Base-by-base conservation (phyloP, 768 basidiomycete genomes). In the Filobasidium floriforme region DNA sequence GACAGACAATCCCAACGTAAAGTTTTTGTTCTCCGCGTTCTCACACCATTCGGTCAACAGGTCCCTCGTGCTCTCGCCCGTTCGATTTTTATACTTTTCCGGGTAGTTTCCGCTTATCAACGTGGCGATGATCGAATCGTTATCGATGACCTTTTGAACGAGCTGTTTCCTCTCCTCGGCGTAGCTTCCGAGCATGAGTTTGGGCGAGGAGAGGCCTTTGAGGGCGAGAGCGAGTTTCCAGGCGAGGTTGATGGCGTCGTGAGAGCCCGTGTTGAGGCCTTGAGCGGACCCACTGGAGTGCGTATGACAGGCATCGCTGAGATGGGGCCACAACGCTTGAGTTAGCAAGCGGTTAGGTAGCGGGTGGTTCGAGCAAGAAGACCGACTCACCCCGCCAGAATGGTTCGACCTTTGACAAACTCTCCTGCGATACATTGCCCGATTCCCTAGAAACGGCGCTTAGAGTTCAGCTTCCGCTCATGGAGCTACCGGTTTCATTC, bases 181-280 rank as follows among this genome's bases (percentile, higher is more conserved):
- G 40, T 60, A 60, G 26, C 24, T 26, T 1, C 26, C 24, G 54
- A 57, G 54, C 22, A 57, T 22, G 29, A 57, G 19, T 0, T 80
- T 77, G 6, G 81, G 77, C 15, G 80, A 72, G 7, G 84, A 84
- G 81, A 81, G 83, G 9, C 85, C 85, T 62, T 82, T 80, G 24
- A 87, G 70, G 22, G 86, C 85, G 62, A 83, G 81, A 1, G 80
- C 80, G 32, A 87, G 68, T 72, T 88, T 88, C 87, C 87, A 88
- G 12, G 81, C 84, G 83, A 89, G 82, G 71, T 89, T 89, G 68
- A 87, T 87, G 19, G 85, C 82, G 72, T 89, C 88, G 59, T 84
- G 85, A 41, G 65, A 57, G 22, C 63, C 67, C n/a, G 59, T 63
- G 46, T 64, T 70, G 71, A 73, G 70, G 1, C 73, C 73, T 54